These are phyloP conservation scores for Alternaria brassicae DNA, from an alignment of 2,329 filamentous ascomycete species.

Conservation along the genomic window DNA sequence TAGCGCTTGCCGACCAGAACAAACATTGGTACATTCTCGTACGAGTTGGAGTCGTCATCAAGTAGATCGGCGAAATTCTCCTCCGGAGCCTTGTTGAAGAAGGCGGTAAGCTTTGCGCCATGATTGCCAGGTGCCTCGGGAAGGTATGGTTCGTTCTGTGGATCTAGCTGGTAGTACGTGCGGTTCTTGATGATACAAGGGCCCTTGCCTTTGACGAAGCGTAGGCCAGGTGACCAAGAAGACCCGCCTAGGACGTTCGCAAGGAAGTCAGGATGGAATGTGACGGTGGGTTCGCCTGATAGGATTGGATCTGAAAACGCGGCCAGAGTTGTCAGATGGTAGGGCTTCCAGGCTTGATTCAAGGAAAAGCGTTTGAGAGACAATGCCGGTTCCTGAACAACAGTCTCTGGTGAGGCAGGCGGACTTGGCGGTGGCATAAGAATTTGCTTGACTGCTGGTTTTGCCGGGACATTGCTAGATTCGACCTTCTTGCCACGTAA, in stretches of 20 bases:
- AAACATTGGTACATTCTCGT: constrained; percentile 54
- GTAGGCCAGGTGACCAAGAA: constrained; percentile 52
- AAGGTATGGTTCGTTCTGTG: constrained; percentile 51
- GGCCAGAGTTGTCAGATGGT: constrained; percentile 45
- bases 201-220: constrained; percentile 39
- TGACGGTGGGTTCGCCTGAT: constrained; percentile 24
- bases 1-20: constrained; percentile 44
- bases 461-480: constrained; percentile 20
- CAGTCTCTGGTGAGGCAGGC: constrained; percentile 17
- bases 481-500: constrained; percentile 15
- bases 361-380: constrained; percentile 24
- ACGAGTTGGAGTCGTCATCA: constrained; percentile 34
- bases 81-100: constrained; percentile 52
- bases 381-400: constrained; percentile 10
- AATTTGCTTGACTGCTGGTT: constrained; percentile 10
- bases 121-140: constrained; percentile 52
- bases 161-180: constrained; percentile 54
- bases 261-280: constrained; percentile 52
- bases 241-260: constrained; percentile 46
- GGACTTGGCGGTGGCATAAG: constrained; percentile 18
- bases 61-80: constrained; percentile 35
- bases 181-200: constrained; percentile 41
- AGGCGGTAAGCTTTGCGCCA: constrained; percentile 56
- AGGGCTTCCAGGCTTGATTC: constrained; percentile 45
- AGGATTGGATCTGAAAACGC: constrained; percentile 34